phyloP scores from a whole-genome alignment of 441 rosid genomes.

The Aquilaria agallochum region DNA sequence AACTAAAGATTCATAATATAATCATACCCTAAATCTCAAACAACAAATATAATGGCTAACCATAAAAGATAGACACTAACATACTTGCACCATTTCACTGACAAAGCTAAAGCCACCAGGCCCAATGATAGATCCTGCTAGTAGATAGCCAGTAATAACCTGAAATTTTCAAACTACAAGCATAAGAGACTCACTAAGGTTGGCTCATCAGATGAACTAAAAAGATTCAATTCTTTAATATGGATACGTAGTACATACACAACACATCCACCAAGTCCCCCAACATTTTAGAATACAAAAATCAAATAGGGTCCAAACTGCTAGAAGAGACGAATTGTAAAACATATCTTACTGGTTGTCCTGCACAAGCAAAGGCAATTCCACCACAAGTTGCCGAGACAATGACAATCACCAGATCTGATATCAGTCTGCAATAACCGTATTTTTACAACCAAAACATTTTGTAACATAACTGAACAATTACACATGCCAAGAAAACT shows the following conservation, averaged over 20 bases:
- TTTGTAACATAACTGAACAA: background rate
- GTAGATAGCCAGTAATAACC: slow-evolving; percentile 95
- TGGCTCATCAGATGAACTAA: slow-evolving; percentile 11
- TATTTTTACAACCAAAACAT: slow-evolving; percentile 13
- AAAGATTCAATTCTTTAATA: slow-evolving; percentile 2
- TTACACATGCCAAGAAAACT: background rate
- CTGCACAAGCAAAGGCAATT: slow-evolving; percentile 98
- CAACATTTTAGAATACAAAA: background rate
- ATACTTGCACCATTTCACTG: slow-evolving; percentile 98
- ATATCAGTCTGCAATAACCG: slow-evolving; percentile 64
- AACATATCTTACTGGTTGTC: slow-evolving; percentile 76
- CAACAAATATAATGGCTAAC: background rate
- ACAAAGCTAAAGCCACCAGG: slow-evolving; percentile 97
- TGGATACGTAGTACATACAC: background rate
- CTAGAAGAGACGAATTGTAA: slow-evolving; percentile 12
- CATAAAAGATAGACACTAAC: slow-evolving; percentile 24
- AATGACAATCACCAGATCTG: slow-evolving; percentile 90
- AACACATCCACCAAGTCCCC: too few relatives aligned
- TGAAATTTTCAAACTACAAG: slow-evolving; percentile 32
- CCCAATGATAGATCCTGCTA: slow-evolving; percentile 93
- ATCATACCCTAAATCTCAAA: too few relatives aligned
- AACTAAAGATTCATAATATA: background rate
- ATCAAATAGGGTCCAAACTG: slow-evolving; percentile 12
- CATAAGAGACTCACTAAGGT: slow-evolving; percentile 12
- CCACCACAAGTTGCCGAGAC: slow-evolving; percentile 99